Evolutionary conservation across 164 flowering plant genomes (phyloP).

Genomic region (Chimonanthus salicifolius): DNA sequence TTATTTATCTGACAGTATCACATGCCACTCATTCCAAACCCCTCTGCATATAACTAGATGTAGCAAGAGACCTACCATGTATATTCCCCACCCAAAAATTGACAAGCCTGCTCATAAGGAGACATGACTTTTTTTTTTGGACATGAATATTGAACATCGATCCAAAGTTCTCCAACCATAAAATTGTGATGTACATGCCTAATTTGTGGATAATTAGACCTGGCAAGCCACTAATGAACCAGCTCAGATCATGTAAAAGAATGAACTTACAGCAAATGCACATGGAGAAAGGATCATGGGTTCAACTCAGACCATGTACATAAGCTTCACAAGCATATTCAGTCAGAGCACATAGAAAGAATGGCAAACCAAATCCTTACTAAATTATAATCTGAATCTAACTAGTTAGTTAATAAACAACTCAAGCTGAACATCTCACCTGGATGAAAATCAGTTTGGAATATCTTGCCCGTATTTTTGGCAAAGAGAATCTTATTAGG

Average conservation of each 20-base stretch:
- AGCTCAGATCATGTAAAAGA: not conserved
- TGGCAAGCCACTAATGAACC: not conserved
- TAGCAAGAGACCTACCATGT: not conserved
- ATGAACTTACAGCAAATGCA: not conserved
- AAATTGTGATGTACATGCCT: not conserved
- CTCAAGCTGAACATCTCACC: constrained; percentile 2
- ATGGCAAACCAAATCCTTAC: not conserved
- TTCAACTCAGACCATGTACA: not conserved
- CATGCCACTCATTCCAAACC: not conserved
- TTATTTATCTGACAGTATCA: not conserved
- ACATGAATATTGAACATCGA: too few species aligned
- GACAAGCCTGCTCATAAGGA: not conserved
- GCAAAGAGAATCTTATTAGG: constrained; percentile 97
- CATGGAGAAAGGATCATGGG: not conserved
- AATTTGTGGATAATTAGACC: not conserved
- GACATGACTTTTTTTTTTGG: too few species aligned
- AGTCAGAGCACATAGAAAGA: not conserved
- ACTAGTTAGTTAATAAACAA: not conserved
- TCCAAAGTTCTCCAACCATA: not conserved
- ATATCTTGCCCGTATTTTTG: constrained; percentile 94
- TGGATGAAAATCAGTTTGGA: constrained; percentile 98
- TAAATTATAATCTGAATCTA: not conserved
- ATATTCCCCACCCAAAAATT: not conserved
- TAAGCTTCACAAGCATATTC: not conserved
- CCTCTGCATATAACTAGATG: not conserved